Evolutionary conservation across 352 stramenopile genomes (phyloP).

Genomic region (Phytophthora hybrid): DNA sequence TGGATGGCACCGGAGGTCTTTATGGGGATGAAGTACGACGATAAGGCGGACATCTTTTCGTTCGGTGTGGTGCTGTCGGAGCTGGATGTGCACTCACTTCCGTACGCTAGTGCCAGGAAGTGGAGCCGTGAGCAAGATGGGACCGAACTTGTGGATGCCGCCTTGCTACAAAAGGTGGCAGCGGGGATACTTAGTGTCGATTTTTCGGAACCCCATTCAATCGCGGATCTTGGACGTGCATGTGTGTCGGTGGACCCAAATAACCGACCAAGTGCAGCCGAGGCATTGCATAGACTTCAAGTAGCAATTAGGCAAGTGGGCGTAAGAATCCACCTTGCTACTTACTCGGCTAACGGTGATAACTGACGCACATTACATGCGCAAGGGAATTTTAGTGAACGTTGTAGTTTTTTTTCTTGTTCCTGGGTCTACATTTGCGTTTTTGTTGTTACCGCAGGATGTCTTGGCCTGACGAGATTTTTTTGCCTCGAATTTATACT

Average conservation of each 20-base stretch:
- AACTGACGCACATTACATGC: too few species aligned
- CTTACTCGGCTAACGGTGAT: too few species aligned
- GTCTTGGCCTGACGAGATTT: too few species aligned
- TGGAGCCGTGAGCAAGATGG: not conserved
- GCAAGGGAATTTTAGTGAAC: too few species aligned
- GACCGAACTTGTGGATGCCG: constrained; percentile 13
- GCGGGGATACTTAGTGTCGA: constrained; percentile 26
- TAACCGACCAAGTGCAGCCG: constrained; percentile 19
- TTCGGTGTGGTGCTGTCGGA: not conserved
- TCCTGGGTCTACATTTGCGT: too few species aligned
- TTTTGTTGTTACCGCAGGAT: too few species aligned
- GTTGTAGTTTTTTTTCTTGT: too few species aligned
- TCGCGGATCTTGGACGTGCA: constrained; percentile 20
- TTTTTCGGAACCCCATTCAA: constrained; percentile 28
- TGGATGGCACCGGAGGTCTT: not conserved
- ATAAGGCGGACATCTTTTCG: not conserved
- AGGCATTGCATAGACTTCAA: constrained; percentile 23
- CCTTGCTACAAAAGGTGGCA: constrained; percentile 35
- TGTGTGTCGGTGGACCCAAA: constrained; percentile 31
- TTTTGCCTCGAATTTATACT: too few species aligned
- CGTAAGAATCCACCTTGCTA: too few species aligned
- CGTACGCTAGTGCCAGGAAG: not conserved
- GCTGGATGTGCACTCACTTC: not conserved
- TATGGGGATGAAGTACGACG: not conserved
- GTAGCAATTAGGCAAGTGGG: too few species aligned